A percentile compares a stretch with the other conserved stretches of the same genome.
These are phyloP conservation scores for Trichosporon asahii DNA, from an alignment of 1,284 basidiomycete species.

Conservation along the genomic window DNA sequence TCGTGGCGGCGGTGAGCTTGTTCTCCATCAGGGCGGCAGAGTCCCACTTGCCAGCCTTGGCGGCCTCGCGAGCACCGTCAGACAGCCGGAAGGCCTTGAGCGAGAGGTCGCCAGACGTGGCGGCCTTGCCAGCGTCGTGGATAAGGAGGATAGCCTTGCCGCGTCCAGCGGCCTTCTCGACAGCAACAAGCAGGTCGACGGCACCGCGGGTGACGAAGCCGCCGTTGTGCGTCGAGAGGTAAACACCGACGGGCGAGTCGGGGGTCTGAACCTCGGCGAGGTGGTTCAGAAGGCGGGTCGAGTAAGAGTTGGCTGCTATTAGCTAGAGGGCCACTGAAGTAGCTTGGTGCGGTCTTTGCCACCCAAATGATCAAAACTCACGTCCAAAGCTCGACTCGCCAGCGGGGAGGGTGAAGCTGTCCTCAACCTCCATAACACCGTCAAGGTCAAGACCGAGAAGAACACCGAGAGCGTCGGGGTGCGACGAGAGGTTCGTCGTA, in stretches of 20 bases:
- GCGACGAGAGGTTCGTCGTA: conserved; percentile 40
- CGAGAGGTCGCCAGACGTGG: conserved; percentile 75
- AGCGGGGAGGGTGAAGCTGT: conserved; percentile 76
- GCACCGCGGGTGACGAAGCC: conserved; percentile 90
- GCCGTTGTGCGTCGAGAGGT: conserved; percentile 83
- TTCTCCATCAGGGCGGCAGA: conserved; percentile 79
- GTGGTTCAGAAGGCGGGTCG: conserved; percentile 43
- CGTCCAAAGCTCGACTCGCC: conserved; percentile 43
- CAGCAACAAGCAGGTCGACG: conserved; percentile 80
- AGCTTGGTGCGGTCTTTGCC: neutral
- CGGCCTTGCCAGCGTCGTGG: conserved; percentile 69
- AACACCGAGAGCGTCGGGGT: conserved; percentile 70
- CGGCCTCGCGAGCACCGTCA: conserved; percentile 76
- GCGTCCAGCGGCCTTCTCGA: conserved; percentile 57
- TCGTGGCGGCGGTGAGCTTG: conserved; percentile 81
- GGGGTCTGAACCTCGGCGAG: conserved; percentile 75
- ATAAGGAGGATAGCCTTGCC: conserved; percentile 86
- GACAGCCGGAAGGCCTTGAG: conserved; percentile 90
- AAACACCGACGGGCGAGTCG: conserved; percentile 93
- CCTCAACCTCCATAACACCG: conserved; percentile 84
- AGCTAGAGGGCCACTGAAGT: neutral
- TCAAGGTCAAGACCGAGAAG: conserved; percentile 88
- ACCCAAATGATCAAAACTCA: conserved; percentile 27
- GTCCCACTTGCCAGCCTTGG: conserved; percentile 83
- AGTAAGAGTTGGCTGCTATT: conserved; percentile 41